A percentile compares a stretch with the other conserved stretches of the same genome.
Conservation (phyloP, 495 filamentous ascomycete species). For the Xylaria cubensis region DNA sequence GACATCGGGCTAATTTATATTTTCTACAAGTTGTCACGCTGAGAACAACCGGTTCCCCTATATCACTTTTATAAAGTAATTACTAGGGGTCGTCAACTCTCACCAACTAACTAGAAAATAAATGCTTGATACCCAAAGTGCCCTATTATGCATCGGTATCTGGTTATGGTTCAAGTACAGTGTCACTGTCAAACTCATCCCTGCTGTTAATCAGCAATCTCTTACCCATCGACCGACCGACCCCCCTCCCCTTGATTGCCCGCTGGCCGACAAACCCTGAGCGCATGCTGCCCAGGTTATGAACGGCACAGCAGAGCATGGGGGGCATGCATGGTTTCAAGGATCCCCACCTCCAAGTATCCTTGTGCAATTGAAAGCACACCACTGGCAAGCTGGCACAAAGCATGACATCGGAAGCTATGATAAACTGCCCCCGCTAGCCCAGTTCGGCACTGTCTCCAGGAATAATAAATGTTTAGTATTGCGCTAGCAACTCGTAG, state of each 20-base stretch:
- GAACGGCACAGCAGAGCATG: slow-evolving; percentile 2
- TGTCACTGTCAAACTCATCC: neutral
- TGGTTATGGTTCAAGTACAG: neutral
- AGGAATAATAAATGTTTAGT: slow-evolving; percentile 7
- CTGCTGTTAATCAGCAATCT: slow-evolving; percentile 10
- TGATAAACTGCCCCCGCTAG: slow-evolving; percentile 9
- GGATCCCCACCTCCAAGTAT: neutral
- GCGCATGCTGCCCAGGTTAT: slow-evolving; percentile 4
- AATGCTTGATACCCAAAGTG: neutral
- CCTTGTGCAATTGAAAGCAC: slow-evolving; percentile 5
- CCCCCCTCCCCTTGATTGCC: neutral
- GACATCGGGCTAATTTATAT: neutral
- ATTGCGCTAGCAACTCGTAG: neutral
- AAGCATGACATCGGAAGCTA: slow-evolving; percentile 17
- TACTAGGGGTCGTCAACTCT: neutral
- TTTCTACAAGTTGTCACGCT: neutral
- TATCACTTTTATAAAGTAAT: neutral
- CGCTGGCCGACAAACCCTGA: slow-evolving; percentile 16
- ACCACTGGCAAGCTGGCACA: neutral
- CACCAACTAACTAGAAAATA: neutral
- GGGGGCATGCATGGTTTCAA: slow-evolving; percentile 4
- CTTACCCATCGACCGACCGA: neutral
- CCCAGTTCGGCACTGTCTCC: slow-evolving; percentile 4
- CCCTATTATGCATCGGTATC: neutral
- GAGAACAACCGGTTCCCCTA: neutral